Percentiles rank a stretch among this genome's conserved stretches.
These are phyloP conservation scores for Vachellia collinsii DNA, from an alignment of 306 rosid genomes.

Conservation along the genomic window DNA sequence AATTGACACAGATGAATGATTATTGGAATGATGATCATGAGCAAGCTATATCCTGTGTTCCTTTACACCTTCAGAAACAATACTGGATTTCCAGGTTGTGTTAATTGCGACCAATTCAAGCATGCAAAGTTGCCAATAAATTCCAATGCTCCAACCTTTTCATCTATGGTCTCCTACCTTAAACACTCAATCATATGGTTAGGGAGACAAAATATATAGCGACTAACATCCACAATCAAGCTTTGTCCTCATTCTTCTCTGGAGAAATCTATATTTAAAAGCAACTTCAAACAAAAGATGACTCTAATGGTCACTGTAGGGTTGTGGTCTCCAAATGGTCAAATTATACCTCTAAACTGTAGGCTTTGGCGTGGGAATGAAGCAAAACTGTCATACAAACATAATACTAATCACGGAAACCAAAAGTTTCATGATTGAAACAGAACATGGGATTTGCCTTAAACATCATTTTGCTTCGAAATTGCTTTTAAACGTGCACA, in stretches of 20 bases:
- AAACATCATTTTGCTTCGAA: constrained; percentile 36
- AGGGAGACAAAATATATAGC: background rate
- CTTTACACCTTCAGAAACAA: background rate
- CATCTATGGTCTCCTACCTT: constrained; percentile 11
- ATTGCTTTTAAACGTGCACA: constrained; percentile 40
- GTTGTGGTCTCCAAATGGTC: background rate
- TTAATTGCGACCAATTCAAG: background rate
- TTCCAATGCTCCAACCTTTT: constrained; percentile 12
- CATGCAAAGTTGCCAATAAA: constrained; percentile 2
- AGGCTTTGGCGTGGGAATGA: constrained; percentile 23
- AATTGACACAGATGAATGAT: background rate
- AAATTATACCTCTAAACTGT: background rate
- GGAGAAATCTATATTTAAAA: background rate
- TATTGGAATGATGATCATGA: background rate
- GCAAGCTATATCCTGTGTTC: background rate
- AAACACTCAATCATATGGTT: background rate
- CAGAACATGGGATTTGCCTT: constrained; percentile 16
- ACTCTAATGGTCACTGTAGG: background rate
- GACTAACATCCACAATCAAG: background rate
- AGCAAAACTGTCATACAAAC: background rate
- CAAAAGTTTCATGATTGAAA: constrained; percentile 34
- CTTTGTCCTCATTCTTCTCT: background rate
- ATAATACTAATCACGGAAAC: constrained; percentile 17
- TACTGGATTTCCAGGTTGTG: background rate
- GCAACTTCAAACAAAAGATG: background rate